Evolutionary conservation across 371 early-diverging fungal genomes (phyloP).

Genomic region (Haplosporangium sp.): DNA sequence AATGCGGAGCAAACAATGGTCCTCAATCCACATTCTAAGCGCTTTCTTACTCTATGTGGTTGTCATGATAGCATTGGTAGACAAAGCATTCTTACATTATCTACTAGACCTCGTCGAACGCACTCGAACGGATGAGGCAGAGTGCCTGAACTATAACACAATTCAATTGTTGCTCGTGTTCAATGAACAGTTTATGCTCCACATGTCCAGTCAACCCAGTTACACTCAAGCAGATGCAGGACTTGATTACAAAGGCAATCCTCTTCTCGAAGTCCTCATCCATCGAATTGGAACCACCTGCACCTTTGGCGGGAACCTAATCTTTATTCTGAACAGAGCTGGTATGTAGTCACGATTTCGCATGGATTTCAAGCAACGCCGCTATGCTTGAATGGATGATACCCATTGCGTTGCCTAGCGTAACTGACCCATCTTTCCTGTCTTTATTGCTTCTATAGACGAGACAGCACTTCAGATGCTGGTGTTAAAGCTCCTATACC

Average conservation of each 20-base stretch:
- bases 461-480: slow-evolving; percentile 76
- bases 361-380: too few species aligned
- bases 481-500: slow-evolving; percentile 76
- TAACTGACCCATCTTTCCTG: too few species aligned
- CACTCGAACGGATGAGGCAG: slow-evolving; percentile 73
- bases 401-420: neutral
- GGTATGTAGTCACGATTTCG: slow-evolving; percentile 55
- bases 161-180: slow-evolving; percentile 76
- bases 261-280: slow-evolving; percentile 66
- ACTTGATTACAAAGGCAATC: slow-evolving; percentile 54
- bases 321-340: slow-evolving; percentile 88
- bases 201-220: slow-evolving; percentile 55
- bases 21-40: neutral
- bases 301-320: slow-evolving; percentile 84
- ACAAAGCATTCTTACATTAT: slow-evolving; percentile 60
- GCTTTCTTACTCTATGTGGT: neutral
- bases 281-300: slow-evolving; percentile 74
- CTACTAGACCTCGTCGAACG: slow-evolving; percentile 79
- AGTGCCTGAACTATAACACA: slow-evolving; percentile 76
- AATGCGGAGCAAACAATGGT: neutral
- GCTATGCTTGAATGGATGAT: too few species aligned
- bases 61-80: slow-evolving; percentile 51
- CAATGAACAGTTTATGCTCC: slow-evolving; percentile 76
- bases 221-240: slow-evolving; percentile 8
- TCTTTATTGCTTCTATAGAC: slow-evolving; percentile 53